A percentile compares a stretch with the other conserved stretches of the same genome.
Evolutionary conservation across 2,329 filamentous ascomycete genomes (phyloP).

Genomic region (Stachybotrys chartarum): DNA sequence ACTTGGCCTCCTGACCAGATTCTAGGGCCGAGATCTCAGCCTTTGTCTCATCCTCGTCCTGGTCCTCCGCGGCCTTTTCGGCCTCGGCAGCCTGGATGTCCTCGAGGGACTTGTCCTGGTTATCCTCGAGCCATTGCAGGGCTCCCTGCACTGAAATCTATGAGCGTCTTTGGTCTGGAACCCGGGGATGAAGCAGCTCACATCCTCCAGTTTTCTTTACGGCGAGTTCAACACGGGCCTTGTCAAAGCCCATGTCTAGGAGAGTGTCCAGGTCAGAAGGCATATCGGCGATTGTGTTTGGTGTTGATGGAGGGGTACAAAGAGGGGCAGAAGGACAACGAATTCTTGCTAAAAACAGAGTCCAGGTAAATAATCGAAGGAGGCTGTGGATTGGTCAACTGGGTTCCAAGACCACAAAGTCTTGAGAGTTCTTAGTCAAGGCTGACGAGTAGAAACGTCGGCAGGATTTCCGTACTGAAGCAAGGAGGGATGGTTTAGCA

Average conservation of each 20-base stretch:
- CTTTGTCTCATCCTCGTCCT: slow-evolving; percentile 40
- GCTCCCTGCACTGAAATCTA: slow-evolving; percentile 65
- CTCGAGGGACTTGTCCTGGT: slow-evolving; percentile 80
- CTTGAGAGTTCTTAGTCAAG: not conserved
- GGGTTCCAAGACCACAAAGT: too few relatives aligned
- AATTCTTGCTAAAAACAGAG: too few relatives aligned
- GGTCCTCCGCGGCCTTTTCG: slow-evolving; percentile 33
- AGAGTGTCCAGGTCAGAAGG: slow-evolving; percentile 54
- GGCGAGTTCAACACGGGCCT: slow-evolving; percentile 73
- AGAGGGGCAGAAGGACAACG: slow-evolving; percentile 8
- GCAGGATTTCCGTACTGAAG: too few relatives aligned
- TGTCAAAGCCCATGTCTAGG: slow-evolving; percentile 74
- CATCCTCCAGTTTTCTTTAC: slow-evolving; percentile 75
- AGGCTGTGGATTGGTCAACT: not conserved
- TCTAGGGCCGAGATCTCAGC: slow-evolving; percentile 59
- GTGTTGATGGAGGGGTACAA: slow-evolving; percentile 7
- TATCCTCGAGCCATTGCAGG: slow-evolving; percentile 89
- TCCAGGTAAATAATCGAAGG: not conserved
- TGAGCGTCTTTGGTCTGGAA: not conserved
- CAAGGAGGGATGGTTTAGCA: not conserved
- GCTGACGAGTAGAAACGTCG: not conserved
- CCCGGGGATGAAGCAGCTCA: slow-evolving; percentile 34
- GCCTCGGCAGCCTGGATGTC: slow-evolving; percentile 55
- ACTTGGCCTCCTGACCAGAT: slow-evolving; percentile 65
- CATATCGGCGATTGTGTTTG: slow-evolving; percentile 26